Evolutionary conservation across 2,329 filamentous ascomycete genomes (phyloP).

Genomic region (Aspergillus calidoustus): DNA sequence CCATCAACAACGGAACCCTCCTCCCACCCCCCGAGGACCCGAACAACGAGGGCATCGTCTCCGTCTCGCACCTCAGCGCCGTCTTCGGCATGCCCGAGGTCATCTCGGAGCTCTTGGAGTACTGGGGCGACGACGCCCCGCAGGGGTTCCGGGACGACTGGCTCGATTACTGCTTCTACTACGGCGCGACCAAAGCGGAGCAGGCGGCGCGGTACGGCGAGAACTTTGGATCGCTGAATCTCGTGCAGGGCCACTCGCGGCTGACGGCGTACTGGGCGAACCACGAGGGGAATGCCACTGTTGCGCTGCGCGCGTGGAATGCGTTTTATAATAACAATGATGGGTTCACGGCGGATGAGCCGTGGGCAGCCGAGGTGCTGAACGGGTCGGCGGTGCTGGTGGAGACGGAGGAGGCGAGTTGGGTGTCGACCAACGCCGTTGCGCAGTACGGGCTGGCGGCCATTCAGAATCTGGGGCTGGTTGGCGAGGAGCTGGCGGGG

Average conservation of each 20-base stretch:
- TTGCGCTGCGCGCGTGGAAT: constrained; percentile 58
- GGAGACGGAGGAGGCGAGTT: constrained; percentile 60
- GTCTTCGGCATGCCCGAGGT: constrained; percentile 65
- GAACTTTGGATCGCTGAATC: constrained; percentile 52
- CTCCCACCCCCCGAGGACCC: constrained; percentile 55
- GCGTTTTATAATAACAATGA: constrained; percentile 50
- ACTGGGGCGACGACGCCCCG: constrained; percentile 52
- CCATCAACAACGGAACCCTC: constrained; percentile 55
- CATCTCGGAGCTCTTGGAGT: constrained; percentile 59
- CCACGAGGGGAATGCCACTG: constrained; percentile 50
- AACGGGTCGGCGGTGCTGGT: constrained; percentile 51
- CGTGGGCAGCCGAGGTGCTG: constrained; percentile 31
- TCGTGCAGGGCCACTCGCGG: constrained; percentile 63
- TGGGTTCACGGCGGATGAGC: constrained; percentile 21
- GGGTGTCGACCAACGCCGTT: constrained; percentile 62
- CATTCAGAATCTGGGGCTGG: constrained; percentile 55
- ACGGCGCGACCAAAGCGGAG: constrained; percentile 54
- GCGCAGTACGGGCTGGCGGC: constrained; percentile 62
- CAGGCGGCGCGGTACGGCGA: constrained; percentile 59
- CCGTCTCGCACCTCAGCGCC: constrained; percentile 60
- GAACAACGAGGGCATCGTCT: constrained; percentile 51
- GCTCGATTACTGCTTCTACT: constrained; percentile 66
- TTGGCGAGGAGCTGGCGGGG: not conserved
- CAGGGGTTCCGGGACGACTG: constrained; percentile 59
- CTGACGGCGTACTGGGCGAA: constrained; percentile 60